Percentiles rank a stretch among this genome's conserved stretches.
Conservation (phyloP, 306 rosid species). For the Hippophae rhamnoides region DNA sequence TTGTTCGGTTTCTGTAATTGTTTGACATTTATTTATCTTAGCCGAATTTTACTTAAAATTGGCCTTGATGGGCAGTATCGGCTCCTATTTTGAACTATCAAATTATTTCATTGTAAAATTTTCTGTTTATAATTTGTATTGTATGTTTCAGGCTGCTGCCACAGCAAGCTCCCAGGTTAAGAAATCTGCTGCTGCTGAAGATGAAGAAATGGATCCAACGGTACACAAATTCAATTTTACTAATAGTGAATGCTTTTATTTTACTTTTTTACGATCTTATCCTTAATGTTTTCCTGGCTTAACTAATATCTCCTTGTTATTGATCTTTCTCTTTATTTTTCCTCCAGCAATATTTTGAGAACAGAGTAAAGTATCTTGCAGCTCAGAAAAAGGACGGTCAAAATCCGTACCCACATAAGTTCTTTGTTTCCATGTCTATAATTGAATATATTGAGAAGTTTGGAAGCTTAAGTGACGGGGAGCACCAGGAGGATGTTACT, state of each 20-base stretch:
- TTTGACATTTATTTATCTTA: no score
- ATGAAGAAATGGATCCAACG: constrained; percentile 88
- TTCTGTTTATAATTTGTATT: not conserved
- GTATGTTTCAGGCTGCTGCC: constrained; percentile 44
- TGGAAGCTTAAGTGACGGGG: constrained; percentile 46
- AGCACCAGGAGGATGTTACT: constrained; percentile 64
- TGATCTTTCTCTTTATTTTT: not conserved
- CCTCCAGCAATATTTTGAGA: constrained; percentile 74
- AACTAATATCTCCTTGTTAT: not conserved
- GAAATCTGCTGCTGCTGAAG: constrained; percentile 48
- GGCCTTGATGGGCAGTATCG: not conserved
- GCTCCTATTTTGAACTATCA: not conserved
- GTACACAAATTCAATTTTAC: constrained; percentile 19
- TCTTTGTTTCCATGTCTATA: constrained; percentile 49
- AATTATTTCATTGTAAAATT: not conserved
- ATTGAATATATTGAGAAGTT: constrained; percentile 37
- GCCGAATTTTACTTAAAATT: no score
- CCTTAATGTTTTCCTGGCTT: not conserved
- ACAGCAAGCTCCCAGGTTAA: constrained; percentile 31
- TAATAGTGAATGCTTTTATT: not conserved
- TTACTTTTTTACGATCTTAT: not conserved
- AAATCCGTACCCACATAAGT: constrained; percentile 82
- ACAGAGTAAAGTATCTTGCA: constrained; percentile 64
- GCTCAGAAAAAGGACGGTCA: constrained; percentile 39
- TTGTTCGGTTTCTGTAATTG: no score